Conservation (phyloP, 257 asterid species). For the Solanum gracilifrons region DNA sequence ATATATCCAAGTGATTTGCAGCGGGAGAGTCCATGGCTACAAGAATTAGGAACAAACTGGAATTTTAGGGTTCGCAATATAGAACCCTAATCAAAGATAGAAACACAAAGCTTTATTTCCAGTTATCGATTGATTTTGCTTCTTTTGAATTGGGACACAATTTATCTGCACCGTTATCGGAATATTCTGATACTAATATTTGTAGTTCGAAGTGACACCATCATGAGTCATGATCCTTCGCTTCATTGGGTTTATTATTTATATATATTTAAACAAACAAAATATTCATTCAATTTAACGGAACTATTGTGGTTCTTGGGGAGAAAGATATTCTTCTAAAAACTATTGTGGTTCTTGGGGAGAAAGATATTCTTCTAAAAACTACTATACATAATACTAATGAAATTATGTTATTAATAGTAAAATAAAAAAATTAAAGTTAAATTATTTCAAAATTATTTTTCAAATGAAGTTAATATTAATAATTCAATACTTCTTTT, state of each 20-base stretch:
- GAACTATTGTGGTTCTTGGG: neutral
- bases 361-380: neutral
- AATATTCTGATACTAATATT: neutral
- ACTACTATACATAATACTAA: neutral
- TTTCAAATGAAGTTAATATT: neutral
- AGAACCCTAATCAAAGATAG: neutral
- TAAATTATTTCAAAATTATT: neutral
- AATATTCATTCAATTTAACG: neutral
- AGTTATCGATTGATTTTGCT: neutral
- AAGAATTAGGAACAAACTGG: neutral
- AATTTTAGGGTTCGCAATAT: neutral
- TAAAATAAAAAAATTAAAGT: neutral
- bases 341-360: too few species aligned
- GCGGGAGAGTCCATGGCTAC: conserved; percentile 37
- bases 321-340: neutral
- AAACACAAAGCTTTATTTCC: neutral
- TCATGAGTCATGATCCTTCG: neutral
- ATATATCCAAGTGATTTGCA: conserved; percentile 32
- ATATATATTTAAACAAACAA: neutral
- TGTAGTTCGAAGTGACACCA: neutral
- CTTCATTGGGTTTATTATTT: neutral
- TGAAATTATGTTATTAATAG: neutral
- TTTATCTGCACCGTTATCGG: neutral
- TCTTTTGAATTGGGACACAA: neutral
- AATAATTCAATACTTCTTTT: neutral